Evolutionary conservation across 495 filamentous ascomycete species (phyloP), one percentile per base, ranked within the genome.

Genomic region (Neurospora sp.): DNA sequence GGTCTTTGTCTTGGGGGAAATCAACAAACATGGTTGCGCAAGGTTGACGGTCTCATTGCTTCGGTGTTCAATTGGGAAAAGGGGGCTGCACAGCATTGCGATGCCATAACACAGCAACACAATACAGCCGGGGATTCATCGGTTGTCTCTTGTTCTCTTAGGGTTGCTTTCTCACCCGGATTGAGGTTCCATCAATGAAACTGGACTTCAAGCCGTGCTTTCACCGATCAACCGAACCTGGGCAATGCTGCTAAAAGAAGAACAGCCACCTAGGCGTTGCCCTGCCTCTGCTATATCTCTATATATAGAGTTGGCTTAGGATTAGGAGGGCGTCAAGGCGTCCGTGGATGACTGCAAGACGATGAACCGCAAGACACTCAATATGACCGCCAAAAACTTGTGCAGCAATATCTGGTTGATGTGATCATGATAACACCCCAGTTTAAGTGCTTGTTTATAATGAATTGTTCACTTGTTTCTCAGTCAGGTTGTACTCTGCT

Each of bases 61-160:
- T 82, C 78, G 83, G 83, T 85, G 84, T 85, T 85, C 79, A 83
- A 75, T 79, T 81, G 83, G 83, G 81, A 82, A 81, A 84, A 78
- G 80, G 75, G 53, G 53, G 80, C 80, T 82, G 84, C 82, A 66
- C 53, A 66, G 53, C 53, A 66, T 66, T 66, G 53, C 53, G 27
- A 84, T 82, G 79, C 80, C 80, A 79, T 80, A 75, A 66, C 78
- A 81, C 80, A 75, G 79, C 75, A 59, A 79, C 79, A 77, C 78
- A 79, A 66, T 66, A 66, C 80, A 80, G 82, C 82, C 78, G 68
- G 76, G 78, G 75, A 72, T 77, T 31, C 16, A 35, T 35, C 68
- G 80, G 77, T 77, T 79, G 79, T 78, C 76, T 82, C 79, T 79
- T 80, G 76, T 81, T 76, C 82, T 84, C 80, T 83, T 81, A 84